Evolutionary conservation across 257 asterid genomes (phyloP).

Genomic region (Primulina huaijiensis): DNA sequence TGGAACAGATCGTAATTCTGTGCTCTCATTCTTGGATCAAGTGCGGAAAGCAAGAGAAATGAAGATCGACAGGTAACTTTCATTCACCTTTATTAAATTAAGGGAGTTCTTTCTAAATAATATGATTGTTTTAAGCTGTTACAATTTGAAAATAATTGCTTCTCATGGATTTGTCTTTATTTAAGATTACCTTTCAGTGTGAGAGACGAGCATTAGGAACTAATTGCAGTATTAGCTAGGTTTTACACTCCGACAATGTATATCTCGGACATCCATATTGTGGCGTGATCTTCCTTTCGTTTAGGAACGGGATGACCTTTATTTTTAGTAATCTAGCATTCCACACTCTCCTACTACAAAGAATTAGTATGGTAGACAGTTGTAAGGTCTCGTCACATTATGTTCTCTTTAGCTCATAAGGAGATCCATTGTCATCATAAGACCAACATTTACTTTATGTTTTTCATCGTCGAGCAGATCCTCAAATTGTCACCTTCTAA

Average conservation of each 20-base stretch:
- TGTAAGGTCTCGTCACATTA: neutral
- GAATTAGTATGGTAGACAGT: neutral
- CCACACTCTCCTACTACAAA: neutral
- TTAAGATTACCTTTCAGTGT: no score
- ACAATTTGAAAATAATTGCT: constrained; percentile 3
- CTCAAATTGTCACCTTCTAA: neutral
- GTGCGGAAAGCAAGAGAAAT: constrained; percentile 76
- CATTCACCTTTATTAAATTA: neutral
- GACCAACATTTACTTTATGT: neutral
- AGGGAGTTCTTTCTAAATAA: neutral
- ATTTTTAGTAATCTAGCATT: neutral
- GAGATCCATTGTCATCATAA: neutral
- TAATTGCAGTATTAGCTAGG: no score
- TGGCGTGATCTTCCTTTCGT: neutral
- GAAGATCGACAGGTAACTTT: constrained; percentile 72
- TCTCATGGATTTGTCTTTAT: neutral
- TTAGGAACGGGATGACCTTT: neutral
- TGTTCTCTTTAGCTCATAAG: neutral
- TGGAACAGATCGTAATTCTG: constrained; percentile 67
- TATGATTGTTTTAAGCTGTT: neutral
- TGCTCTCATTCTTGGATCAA: constrained; percentile 65
- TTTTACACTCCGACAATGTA: no score
- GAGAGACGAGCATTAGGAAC: no score
- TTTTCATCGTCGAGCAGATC: neutral
- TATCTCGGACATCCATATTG: neutral